Evolutionary conservation across 2,329 filamentous ascomycete genomes (phyloP).

Genomic region (Sporothrix globosa): DNA sequence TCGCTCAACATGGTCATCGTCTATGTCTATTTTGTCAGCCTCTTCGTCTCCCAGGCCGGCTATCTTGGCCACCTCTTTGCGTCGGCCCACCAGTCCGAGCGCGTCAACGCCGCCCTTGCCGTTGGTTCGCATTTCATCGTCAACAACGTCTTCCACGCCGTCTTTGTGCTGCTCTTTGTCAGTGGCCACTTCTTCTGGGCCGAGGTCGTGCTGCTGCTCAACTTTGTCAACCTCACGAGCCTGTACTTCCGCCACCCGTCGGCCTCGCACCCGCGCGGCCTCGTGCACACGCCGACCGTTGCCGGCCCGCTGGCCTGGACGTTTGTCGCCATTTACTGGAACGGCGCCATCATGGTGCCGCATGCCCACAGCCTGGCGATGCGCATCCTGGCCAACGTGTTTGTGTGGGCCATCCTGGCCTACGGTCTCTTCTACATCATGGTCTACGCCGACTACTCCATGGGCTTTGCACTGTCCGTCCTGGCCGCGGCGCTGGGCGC

Average conservation of each 20-base stretch:
- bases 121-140: slow-evolving; percentile 83
- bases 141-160: slow-evolving; percentile 81
- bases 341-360: slow-evolving; percentile 79
- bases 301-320: slow-evolving; percentile 83
- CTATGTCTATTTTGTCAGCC: slow-evolving; percentile 76
- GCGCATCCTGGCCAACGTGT: slow-evolving; percentile 82
- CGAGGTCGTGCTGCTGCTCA: slow-evolving; percentile 74
- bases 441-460: slow-evolving; percentile 73
- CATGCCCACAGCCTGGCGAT: slow-evolving; percentile 67
- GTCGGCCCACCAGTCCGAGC: slow-evolving; percentile 54
- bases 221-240: slow-evolving; percentile 77
- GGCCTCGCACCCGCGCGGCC: slow-evolving; percentile 58
- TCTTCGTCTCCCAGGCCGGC: slow-evolving; percentile 74
- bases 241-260: slow-evolving; percentile 80
- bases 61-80: slow-evolving; percentile 80
- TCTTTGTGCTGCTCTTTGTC: slow-evolving; percentile 82
- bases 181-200: slow-evolving; percentile 74
- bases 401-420: slow-evolving; percentile 80
- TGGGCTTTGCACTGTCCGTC: slow-evolving; percentile 77
- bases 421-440: slow-evolving; percentile 78
- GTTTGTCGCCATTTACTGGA: slow-evolving; percentile 85
- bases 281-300: slow-evolving; percentile 76
- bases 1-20: slow-evolving; percentile 67
- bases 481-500: slow-evolving; percentile 75
- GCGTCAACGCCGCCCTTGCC: slow-evolving; percentile 70